Conservation (phyloP, 2,329 filamentous ascomycete species). For the Incumbomyces lentus region DNA sequence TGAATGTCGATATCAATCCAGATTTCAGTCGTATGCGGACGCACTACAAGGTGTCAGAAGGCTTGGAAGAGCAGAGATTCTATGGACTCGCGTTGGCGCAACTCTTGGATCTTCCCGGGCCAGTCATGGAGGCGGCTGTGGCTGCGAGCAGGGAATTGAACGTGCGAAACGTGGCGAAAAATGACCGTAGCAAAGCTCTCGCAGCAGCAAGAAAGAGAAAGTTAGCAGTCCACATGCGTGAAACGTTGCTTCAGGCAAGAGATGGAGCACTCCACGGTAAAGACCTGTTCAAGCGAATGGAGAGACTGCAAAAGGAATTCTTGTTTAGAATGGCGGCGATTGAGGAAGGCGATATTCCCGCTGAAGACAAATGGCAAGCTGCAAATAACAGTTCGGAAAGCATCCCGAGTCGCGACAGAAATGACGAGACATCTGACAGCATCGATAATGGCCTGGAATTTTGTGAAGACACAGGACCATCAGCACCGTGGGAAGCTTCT, state of each 20-base stretch:
- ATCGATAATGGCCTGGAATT: neutral
- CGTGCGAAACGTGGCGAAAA: slow-evolving; percentile 46
- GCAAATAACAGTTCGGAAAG: neutral
- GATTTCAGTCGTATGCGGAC: slow-evolving; percentile 54
- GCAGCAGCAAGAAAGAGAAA: slow-evolving; percentile 57
- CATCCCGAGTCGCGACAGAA: neutral
- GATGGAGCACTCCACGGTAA: slow-evolving; percentile 54
- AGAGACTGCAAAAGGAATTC: slow-evolving; percentile 64
- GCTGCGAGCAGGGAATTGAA: slow-evolving; percentile 54
- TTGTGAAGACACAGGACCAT: neutral
- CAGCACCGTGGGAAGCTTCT: neutral
- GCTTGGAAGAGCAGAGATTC: slow-evolving; percentile 57
- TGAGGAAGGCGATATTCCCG: slow-evolving; percentile 31
- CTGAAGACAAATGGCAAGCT: neutral
- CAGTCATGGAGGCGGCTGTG: slow-evolving; percentile 59
- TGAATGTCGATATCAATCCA: slow-evolving; percentile 56
- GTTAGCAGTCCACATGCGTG: slow-evolving; percentile 60
- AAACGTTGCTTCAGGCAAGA: slow-evolving; percentile 59
- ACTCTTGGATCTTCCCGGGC: slow-evolving; percentile 59
- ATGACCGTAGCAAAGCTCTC: slow-evolving; percentile 48
- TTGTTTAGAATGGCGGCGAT: slow-evolving; percentile 58
- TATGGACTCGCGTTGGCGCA: slow-evolving; percentile 80
- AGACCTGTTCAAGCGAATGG: slow-evolving; percentile 53
- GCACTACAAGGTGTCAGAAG: slow-evolving; percentile 72
- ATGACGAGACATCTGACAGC: neutral